phyloP scores from a whole-genome alignment of 176 grass and related monocot genomes.

The Leersia perrieri region DNA sequence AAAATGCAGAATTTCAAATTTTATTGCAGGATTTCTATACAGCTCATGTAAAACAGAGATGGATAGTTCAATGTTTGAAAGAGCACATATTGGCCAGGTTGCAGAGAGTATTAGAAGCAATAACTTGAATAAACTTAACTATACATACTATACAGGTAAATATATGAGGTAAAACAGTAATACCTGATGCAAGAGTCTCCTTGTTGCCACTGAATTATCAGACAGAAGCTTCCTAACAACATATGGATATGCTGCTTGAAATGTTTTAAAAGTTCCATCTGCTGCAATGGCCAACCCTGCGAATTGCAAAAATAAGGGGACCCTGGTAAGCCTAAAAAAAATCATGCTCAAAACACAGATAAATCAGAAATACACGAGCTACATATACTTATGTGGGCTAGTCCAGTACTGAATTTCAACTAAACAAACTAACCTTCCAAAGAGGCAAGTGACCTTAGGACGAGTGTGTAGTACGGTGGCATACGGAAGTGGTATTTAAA shows the following conservation, averaged over 20 bases:
- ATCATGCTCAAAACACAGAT: background rate
- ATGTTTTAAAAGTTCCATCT: constrained; percentile 69
- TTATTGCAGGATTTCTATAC: background rate
- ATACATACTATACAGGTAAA: background rate
- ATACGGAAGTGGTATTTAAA: constrained; percentile 91
- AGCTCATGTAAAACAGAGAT: background rate
- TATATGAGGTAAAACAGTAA: constrained; percentile 11
- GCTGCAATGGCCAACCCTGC: constrained; percentile 60
- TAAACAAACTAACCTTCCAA: constrained; percentile 67
- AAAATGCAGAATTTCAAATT: background rate
- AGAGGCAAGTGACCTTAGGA: constrained; percentile 90
- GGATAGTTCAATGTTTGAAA: background rate
- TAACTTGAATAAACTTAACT: background rate
- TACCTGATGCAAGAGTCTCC: constrained; percentile 67
- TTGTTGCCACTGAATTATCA: constrained; percentile 66
- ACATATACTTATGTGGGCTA: background rate
- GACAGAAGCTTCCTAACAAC: constrained; percentile 67
- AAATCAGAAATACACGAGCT: background rate
- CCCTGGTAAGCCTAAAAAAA: constrained; percentile 11
- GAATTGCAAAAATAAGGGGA: constrained; percentile 9
- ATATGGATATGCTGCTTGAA: constrained; percentile 75
- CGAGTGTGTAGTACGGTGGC: constrained; percentile 87
- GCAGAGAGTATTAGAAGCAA: background rate
- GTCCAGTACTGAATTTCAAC: constrained; percentile 13
- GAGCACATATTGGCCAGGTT: background rate